Base-by-base conservation (phyloP, 139 green algal species). In the Spirogloea muscicola region DNA sequence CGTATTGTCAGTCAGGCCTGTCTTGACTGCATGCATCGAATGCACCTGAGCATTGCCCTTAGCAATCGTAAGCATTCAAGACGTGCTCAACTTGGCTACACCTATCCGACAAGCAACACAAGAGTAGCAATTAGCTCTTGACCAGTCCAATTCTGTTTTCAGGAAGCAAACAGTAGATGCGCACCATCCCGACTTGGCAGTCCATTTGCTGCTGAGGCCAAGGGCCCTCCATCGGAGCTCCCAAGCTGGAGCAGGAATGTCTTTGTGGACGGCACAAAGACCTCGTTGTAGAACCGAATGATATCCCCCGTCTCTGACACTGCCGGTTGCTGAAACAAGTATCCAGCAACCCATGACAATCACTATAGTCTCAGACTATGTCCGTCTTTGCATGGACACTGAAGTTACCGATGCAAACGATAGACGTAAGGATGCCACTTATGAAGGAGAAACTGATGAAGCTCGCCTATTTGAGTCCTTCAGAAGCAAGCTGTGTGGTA, bases 281-380 rank as follows among this genome's bases (percentile, higher is more conserved):
- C 82, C 25, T 74, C 66, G 74, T 97, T 97, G 84, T 97, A 97
- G 76, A 96, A 96, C 3, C 84, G 73, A 58, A 97, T 96, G 75
- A 97, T 93, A 72, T 96, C 91, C 3, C 86, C 88, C 13, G 73
- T 76, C 29, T 67, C 46, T n/a, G n/a, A n/a, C n/a, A n/a, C n/a
- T n/a, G n/a, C n/a, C 38, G 41, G 67, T 77, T 34, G 2, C n/a
- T 52, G 44, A 52, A 52, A 52, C 16, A 13, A 52, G 44, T 27
- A 52, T 13, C 44, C 13, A 16, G 44, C 44, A 52, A 13, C 44
- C 13, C 44, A 27, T 52, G 16, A 52, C n/a, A n/a, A n/a, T n/a
- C n/a, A n/a, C n/a, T n/a, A n/a, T n/a, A n/a, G n/a, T n/a, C n/a
- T n/a, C n/a, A n/a, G n/a, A n/a, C n/a, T n/a, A n/a, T n/a, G n/a